Conservation (phyloP, 208 protist genomes). For the Tetramitus jugosus region DNA sequence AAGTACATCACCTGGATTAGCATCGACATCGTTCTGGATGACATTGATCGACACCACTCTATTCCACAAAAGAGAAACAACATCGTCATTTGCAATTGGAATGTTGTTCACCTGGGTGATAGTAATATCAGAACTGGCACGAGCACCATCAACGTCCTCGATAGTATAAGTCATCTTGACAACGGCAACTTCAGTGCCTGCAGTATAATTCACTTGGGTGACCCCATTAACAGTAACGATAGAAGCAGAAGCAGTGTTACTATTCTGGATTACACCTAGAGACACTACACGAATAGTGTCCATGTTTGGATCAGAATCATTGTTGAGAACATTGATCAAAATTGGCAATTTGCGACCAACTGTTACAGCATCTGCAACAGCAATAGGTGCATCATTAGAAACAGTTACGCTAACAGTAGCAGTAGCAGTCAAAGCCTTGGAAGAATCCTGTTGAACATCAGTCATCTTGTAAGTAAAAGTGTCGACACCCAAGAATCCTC, state of each 20-base stretch:
- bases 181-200: not conserved
- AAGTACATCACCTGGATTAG: not conserved
- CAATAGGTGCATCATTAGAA: not conserved
- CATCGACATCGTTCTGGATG: not conserved
- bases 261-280: not conserved
- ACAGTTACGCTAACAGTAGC: not conserved
- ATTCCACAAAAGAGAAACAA: not conserved
- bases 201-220: not conserved
- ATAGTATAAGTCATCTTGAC: not conserved
- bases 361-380: not conserved
- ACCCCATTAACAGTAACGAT: not conserved
- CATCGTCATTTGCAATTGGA: not conserved
- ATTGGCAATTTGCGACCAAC: not conserved
- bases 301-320: not conserved
- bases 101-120: not conserved
- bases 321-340: not conserved
- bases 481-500: not conserved
- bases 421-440: not conserved
- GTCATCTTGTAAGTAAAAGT: not conserved
- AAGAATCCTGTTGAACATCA: not conserved
- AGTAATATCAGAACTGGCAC: not conserved
- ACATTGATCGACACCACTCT: not conserved
- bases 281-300: not conserved
- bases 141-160: not conserved
- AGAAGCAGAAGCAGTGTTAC: not conserved